Percentiles rank a stretch among this genome's conserved stretches.
Conservation (phyloP, 768 basidiomycete species). For the Jaapia argillacea region DNA sequence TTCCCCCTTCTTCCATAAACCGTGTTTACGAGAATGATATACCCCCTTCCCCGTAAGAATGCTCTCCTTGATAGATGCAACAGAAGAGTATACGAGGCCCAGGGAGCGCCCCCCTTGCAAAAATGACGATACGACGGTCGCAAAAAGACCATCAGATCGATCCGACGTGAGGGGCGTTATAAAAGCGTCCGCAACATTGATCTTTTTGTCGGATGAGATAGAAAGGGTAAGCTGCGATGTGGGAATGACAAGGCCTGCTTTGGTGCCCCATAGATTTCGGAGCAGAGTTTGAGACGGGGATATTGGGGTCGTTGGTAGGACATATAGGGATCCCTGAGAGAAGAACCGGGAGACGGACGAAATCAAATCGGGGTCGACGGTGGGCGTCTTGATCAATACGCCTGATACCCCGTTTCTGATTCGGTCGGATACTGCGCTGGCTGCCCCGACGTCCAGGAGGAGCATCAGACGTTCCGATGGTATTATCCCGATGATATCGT, state of each 20-base stretch:
- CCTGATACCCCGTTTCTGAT: conserved; percentile 68
- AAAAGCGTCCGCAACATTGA: conserved; percentile 81
- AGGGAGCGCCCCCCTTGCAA: conserved; percentile 62
- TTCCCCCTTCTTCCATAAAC: conserved; percentile 95
- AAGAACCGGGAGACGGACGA: conserved; percentile 73
- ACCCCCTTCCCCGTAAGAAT: conserved; percentile 86
- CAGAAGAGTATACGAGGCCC: conserved; percentile 93
- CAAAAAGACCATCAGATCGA: conserved; percentile 85
- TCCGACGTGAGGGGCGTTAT: conserved; percentile 77
- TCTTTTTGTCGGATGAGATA: conserved; percentile 39
- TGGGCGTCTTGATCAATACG: conserved; percentile 67
- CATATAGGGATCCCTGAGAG: conserved; percentile 42
- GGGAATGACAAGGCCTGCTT: conserved; percentile 63
- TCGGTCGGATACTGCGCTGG: conserved; percentile 67
- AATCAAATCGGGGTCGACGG: conserved; percentile 67
- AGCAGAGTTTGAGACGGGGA: conserved; percentile 53
- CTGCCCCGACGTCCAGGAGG: conserved; percentile 63
- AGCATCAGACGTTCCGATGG: conserved; percentile 68
- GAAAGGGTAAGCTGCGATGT: conserved; percentile 56
- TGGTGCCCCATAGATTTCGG: conserved; percentile 44
- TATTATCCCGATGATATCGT: conserved; percentile 55
- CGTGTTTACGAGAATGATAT: conserved; percentile 94
- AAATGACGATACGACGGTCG: conserved; percentile 77
- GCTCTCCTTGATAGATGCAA: conserved; percentile 75
- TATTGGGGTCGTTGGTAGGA: conserved; percentile 37